Base-by-base conservation (phyloP, 208 protist genomes). In the Angomonas ambiguus region DNA sequence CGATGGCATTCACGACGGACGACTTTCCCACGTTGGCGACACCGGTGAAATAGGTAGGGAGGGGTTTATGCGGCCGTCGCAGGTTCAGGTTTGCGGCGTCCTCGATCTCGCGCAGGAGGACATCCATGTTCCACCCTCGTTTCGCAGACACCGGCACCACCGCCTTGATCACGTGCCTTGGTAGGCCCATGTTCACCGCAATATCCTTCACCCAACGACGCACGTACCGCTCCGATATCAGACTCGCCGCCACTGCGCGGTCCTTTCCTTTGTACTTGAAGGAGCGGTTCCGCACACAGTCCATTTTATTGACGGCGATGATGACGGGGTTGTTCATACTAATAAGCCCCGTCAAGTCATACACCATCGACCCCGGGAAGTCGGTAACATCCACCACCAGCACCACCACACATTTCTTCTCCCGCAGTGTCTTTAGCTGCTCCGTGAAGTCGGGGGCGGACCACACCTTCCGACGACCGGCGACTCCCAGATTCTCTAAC, bases 271-370 rank as follows among this genome's bases (percentile, higher is more conserved):
- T 61, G 76, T 95, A 96, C 32, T 83, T 68, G 62, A 95, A 95
- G 32, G 71, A 82, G 22, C 88, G 88, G 67, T 91, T 92, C 8
- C 86, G 77, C 25, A 96, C 70, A 71, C 88, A 95, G 73, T 96
- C 91, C 83, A 93, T 92, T 77, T 96, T 96, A 70, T 96, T 96
- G 11, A 88, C 88, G 4, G 81, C 88, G 38, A 96, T 90, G 57
- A 96, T 94, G 24, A 96, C 88, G 13, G 82, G 65, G 61, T 96
- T 96, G 74, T 96, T 96, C 91, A 96, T 96, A 62, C 85, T 92
- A 69, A 96, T 94, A 16, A 96, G 69, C 1, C 91, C 87, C 13
- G 88, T 87, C 42, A 96, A 68, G 66, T 96, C 83, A 68, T 91
- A 91, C 48, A 96, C 82, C 88, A 96, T 94, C 38, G 88, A 87